A percentile compares a stretch with the other conserved stretches of the same genome.
Evolutionary conservation across 2,329 filamentous ascomycete genomes (phyloP).

Genomic region (Xylariaceae sp.): DNA sequence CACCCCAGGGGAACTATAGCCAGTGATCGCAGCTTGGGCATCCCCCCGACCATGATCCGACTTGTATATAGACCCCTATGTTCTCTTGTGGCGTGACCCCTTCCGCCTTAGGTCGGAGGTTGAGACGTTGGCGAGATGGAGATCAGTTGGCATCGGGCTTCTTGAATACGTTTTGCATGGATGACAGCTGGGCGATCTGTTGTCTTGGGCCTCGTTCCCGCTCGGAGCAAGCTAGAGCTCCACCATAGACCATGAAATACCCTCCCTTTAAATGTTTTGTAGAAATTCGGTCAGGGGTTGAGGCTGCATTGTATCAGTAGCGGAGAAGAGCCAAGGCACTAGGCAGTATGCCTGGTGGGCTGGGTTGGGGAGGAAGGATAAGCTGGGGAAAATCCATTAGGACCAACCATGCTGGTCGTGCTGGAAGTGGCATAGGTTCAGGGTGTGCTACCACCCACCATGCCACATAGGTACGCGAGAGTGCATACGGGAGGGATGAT

Average conservation of each 20-base stretch:
- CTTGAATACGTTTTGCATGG: conserved; percentile 9
- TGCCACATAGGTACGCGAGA: no score
- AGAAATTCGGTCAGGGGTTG: conserved; percentile 8
- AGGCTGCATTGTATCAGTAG: conserved; percentile 19
- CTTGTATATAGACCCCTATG: conserved; percentile 33
- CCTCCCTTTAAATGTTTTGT: conserved; percentile 21
- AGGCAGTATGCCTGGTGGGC: not conserved
- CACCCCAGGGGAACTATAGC: conserved; percentile 45
- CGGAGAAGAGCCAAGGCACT: conserved; percentile 1
- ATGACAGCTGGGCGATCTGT: conserved; percentile 10
- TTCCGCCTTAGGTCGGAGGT: conserved; percentile 6
- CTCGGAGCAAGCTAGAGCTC: conserved; percentile 18
- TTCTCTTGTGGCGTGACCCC: conserved; percentile 6
- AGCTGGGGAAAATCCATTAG: conserved; percentile 1
- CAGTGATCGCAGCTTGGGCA: conserved; percentile 30
- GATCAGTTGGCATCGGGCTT: conserved; percentile 9
- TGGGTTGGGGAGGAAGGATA: not conserved
- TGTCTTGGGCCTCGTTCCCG: conserved; percentile 12
- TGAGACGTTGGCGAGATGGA: conserved; percentile 7
- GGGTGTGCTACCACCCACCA: no score
- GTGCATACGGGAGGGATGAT: no score
- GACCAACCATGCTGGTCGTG: not conserved
- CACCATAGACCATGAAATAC: conserved; percentile 27
- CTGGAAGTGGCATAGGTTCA: no score
- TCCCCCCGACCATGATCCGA: conserved; percentile 18